Evolutionary conservation across 108 stramenopile genomes (phyloP), one percentile per base, ranked within the genome.

Genomic region (Nitzschia palea): DNA sequence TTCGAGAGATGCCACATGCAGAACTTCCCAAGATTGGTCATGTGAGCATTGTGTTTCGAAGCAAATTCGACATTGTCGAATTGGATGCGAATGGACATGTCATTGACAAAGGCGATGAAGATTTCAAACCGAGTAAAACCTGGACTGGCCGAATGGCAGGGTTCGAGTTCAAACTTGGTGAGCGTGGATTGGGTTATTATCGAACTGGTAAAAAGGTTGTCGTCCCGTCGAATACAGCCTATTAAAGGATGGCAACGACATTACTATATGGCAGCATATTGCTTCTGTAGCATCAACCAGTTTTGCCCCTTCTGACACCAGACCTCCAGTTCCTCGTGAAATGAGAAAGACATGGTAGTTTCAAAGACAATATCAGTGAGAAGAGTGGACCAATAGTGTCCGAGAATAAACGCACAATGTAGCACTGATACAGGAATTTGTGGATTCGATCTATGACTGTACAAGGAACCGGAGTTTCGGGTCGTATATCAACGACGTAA

Each of bases 111-210:
- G 89, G 89, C 6, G 93, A 91, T 55, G 87, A 91, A 32, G 89
- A 94, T 64, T 94, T 81, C 62, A 68, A 48, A 44, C 93, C 93
- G 32, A 75, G 73, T 53, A 55, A 70, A 26, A 82, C 62, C 33
- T 94, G 93, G 93, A 70, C 36, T 2, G 93, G 93, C 18, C 76
- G 93, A 14, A 77, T 71, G 36, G 90, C 88, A 52, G 93, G 93
- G 1, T 94, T 94, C 56, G 93, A 94, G 65, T 94, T 88, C 74
- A 94, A 94, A 63, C 65, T 91, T 34, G 93, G 93, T 4, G 88
- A 91, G 37, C 74, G 93, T 48, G 93, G 93, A 22, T 55, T 91
- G 30, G 93, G 93, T 17, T 94, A 94, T 53, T 94, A 94, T 65
- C 80, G 93, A 32, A 94, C 88, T 17, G 93, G 93, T 5, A 88